A percentile compares a stretch with the other conserved stretches of the same genome.
Evolutionary conservation across 768 basidiomycete genomes (phyloP).

Genomic region (Lepiota subincarnata): DNA sequence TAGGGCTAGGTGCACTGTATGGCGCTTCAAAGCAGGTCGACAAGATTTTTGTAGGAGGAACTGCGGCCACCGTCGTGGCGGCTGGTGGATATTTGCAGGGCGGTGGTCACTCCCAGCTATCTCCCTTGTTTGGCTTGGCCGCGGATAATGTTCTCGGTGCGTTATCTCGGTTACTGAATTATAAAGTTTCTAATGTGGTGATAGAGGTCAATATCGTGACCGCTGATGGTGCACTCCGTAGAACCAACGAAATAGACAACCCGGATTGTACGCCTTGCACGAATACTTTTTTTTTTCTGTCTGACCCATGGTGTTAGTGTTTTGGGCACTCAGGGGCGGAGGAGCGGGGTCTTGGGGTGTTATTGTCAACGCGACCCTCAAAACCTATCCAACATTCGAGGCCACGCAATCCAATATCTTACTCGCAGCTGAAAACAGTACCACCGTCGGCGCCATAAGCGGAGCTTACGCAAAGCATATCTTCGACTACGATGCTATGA

Average conservation of each 20-base stretch:
- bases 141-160: neutral
- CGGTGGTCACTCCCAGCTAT: slow-evolving; percentile 39
- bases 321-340: slow-evolving; percentile 42
- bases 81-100: slow-evolving; percentile 47
- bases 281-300: too few relatives aligned
- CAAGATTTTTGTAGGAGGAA: slow-evolving; percentile 41
- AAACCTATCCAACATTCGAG: slow-evolving; percentile 3
- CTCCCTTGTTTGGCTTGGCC: slow-evolving; percentile 39
- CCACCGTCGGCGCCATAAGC: too few relatives aligned
- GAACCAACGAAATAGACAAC: too few relatives aligned
- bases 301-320: slow-evolving; percentile 10
- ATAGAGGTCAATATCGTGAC: slow-evolving; percentile 40
- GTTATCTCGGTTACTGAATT: too few relatives aligned
- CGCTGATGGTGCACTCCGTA: slow-evolving; percentile 23
- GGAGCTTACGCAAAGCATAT: too few relatives aligned
- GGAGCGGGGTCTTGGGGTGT: slow-evolving; percentile 24
- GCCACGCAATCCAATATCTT: too few relatives aligned
- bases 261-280: too few relatives aligned
- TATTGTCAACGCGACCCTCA: slow-evolving; percentile 16
- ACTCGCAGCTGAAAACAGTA: too few relatives aligned
- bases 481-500: too few relatives aligned
- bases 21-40: slow-evolving; percentile 29
- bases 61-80: slow-evolving; percentile 40
- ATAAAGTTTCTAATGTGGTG: slow-evolving; percentile 25
- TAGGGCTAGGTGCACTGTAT: slow-evolving; percentile 43